Conservation (phyloP, 192 early-diverging fungal species). For the Allomyces arbusculus region DNA sequence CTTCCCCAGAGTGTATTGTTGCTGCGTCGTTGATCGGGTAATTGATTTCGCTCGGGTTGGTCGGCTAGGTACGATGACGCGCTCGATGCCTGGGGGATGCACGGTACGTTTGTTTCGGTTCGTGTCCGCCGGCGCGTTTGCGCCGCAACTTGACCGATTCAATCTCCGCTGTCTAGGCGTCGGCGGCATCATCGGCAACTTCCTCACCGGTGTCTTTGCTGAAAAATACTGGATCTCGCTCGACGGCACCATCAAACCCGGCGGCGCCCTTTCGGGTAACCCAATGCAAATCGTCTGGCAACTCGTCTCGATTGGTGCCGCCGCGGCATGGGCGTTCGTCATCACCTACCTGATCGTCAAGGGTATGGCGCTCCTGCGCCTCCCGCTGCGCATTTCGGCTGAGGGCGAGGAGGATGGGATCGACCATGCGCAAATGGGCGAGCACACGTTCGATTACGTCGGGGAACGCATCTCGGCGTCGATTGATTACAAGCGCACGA, state of each 20-base stretch:
- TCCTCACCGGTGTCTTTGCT: constrained; percentile 77
- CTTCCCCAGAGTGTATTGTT: too few species aligned
- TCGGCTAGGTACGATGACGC: constrained; percentile 34
- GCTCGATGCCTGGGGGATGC: constrained; percentile 63
- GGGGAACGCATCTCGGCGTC: neutral
- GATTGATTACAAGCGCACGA: neutral
- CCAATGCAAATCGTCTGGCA: constrained; percentile 63
- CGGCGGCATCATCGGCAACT: constrained; percentile 56
- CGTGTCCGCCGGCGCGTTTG: constrained; percentile 14
- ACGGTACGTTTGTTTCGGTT: constrained; percentile 46
- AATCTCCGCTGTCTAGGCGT: constrained; percentile 47
- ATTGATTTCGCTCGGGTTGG: too few species aligned
- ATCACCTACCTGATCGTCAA: constrained; percentile 50
- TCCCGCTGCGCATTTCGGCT: constrained; percentile 55
- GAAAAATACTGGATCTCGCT: constrained; percentile 44
- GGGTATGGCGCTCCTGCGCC: constrained; percentile 50
- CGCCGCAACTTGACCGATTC: neutral
- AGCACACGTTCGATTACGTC: constrained; percentile 36
- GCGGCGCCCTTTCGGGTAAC: constrained; percentile 65
- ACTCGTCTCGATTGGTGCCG: constrained; percentile 44
- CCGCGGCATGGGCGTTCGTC: constrained; percentile 54
- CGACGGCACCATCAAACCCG: constrained; percentile 28
- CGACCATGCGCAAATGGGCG: constrained; percentile 73
- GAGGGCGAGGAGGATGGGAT: constrained; percentile 50
- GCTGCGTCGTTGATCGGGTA: too few species aligned